These are phyloP conservation scores for Hypoxylon sp. DNA, from an alignment of 2,329 filamentous ascomycete species.

Conservation along the genomic window DNA sequence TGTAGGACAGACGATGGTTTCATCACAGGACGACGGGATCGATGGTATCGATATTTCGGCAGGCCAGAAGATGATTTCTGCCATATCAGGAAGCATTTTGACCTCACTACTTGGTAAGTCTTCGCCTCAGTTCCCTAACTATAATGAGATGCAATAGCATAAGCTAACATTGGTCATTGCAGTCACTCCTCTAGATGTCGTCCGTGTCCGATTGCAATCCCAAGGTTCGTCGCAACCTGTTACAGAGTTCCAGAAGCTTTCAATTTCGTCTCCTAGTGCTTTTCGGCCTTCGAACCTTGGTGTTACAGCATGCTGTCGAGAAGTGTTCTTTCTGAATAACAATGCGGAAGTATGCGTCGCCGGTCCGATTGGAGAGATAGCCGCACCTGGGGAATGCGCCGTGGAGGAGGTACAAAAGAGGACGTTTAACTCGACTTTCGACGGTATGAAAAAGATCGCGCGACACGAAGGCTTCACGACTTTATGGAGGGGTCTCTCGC, in stretches of 20 bases:
- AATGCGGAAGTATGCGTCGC: constrained; percentile 85
- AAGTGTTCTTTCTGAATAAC: constrained; percentile 96
- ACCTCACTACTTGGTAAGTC: constrained; percentile 87
- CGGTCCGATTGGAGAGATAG: constrained; percentile 66
- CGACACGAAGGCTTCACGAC: constrained; percentile 89
- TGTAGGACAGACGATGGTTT: constrained; percentile 53
- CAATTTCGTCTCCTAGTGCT: constrained; percentile 72
- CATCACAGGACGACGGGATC: constrained; percentile 56
- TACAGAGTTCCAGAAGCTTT: constrained; percentile 69
- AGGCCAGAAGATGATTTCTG: constrained; percentile 93
- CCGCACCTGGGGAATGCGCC: constrained; percentile 77
- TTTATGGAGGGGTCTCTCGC: constrained; percentile 93
- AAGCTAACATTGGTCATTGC: constrained; percentile 36
- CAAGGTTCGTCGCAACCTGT: constrained; percentile 70
- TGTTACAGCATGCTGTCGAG: constrained; percentile 93
- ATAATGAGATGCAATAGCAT: constrained; percentile 7
- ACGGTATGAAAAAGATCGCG: constrained; percentile 94
- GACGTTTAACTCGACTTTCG: constrained; percentile 90
- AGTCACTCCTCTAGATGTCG: constrained; percentile 97
- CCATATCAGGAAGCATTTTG: constrained; percentile 88
- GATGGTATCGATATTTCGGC: constrained; percentile 79
- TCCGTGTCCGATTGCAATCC: constrained; percentile 93
- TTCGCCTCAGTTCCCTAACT: constrained; percentile 18
- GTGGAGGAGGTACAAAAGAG: constrained; percentile 88
- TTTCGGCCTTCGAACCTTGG: constrained; percentile 85